Base-by-base conservation (phyloP, 31 red algal genomes). In the Odonthalia washingtoniensis region DNA sequence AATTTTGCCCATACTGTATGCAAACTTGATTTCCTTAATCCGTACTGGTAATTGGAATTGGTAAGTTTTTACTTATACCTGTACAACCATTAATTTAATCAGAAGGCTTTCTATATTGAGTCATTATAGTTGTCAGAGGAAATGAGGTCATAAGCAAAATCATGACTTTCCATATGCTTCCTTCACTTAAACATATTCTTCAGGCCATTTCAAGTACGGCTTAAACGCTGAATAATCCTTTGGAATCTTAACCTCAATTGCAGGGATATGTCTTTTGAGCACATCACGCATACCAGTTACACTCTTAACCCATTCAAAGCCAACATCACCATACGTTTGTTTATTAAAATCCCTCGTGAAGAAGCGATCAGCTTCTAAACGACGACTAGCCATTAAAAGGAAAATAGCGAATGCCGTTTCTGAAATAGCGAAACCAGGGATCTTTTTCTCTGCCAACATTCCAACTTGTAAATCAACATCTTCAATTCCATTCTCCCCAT, bases 361-460 rank as follows among this genome's bases (percentile, higher is more conserved):
- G 24, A 74, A 61, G 0, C 70, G 70, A 37, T 87, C 83, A 31
- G 41, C 46, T 57, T 87, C 83, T 9, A 87, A 70, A 5, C 83
- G 39, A 6, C 83, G 31, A 18, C 69, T 75, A 31, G 83, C 83
- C 83, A 87, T 87, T 33, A 76, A 33, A 18, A 87, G 36, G 52
- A 87, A 87, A 70, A 87, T 87, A n/a, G 75, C 46, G 46, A 87
- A 87, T 3, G 83, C 83, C 9, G 83, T 74, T 70, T 87, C 70
- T 3, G 83, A 75, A 0, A 87, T 74, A 24, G 72, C 68, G 37
- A 87, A 87, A 30, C 83, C 83, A 38, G 35, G 34, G 3, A 87
- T 87, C 34, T 87, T 87, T 44, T 87, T 73, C 39, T 87, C 83
- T 12, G 83, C 83, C 37, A 87, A 36, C 44, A 76, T 43, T 1